Conservation (phyloP, 495 filamentous ascomycete species). For the Xylaria cubensis region DNA sequence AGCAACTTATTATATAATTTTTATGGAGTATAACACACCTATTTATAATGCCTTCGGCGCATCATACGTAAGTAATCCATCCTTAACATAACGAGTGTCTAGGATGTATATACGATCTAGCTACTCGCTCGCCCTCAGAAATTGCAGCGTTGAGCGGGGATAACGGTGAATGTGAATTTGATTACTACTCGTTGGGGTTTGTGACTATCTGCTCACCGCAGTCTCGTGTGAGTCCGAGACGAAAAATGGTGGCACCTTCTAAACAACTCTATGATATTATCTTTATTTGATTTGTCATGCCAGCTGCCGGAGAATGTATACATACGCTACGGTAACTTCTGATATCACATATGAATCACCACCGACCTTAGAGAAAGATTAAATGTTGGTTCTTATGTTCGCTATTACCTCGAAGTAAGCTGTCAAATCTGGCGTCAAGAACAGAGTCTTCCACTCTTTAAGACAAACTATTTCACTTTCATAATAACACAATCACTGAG, state of each 20-base stretch:
- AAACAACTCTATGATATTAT: not conserved
- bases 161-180: not conserved
- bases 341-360: not conserved
- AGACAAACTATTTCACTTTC: too few relatives aligned
- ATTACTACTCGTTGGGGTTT: not conserved
- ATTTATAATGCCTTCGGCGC: not conserved
- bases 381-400: not conserved
- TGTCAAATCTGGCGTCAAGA: not conserved
- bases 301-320: not conserved
- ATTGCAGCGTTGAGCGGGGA: not conserved
- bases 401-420: not conserved
- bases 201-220: not conserved
- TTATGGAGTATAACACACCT: too few relatives aligned
- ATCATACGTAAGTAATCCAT: not conserved
- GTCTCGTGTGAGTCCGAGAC: not conserved
- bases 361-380: not conserved
- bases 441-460: not conserved
- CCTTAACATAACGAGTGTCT: not conserved
- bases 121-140: not conserved
- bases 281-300: not conserved
- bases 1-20: too few relatives aligned
- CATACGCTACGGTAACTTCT: not conserved
- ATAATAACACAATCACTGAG: not conserved
- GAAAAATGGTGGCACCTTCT: not conserved
- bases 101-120: not conserved